Evolutionary conservation across 805 yeast genomes (phyloP), one percentile per base, ranked within the genome.

Genomic region (Wickerhamomyces rabaulensis): DNA sequence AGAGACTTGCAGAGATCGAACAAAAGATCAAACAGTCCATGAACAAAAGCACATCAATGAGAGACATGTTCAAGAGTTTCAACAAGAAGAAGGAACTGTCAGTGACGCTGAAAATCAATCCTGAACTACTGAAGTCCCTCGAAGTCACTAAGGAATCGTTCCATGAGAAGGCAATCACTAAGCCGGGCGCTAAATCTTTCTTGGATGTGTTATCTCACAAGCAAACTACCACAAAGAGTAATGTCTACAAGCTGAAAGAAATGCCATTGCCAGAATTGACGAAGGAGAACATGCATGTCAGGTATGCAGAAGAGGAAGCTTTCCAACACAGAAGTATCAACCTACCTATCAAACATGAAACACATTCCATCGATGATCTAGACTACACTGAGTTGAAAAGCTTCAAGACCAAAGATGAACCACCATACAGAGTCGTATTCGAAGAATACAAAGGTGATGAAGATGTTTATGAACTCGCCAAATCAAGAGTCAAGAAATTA

Each of bases 221-320:
- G 9, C 38, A 46, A n/a, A 15, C 39, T 2, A 5, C n/a, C 1
- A 40, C 46, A 7, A 57, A 46, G 25, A 44, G 51, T 23, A 48
- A 55, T 15, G 42, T 60, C 3, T 54, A 52, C 6, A 58, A 58
- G 40, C 45, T 57, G 39, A 57, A 51, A 35, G 51, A 51, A 35
- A 9, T 58, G 4, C 42, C 36, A 9, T 44, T 49, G 7, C 58
- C 60, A 8, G 21, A 13, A 0, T 25, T 52, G 17, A 15, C 52
- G 5, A 27, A 20, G 17, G 54, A 53, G 4, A 41, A 46, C 7
- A 12, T 53, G 15, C 60, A 56, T 43, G 52, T 57, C 12, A 47
- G 17, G 3, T 50, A 40, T 17, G 19, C 3, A 9, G 44, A 49
- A 7, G 45, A 39, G 1, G 35, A 41, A 22, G 6, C 22, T 1